These are phyloP conservation scores for Plasmodium sp. DNA, from an alignment of 169 alveolate genomes.

Conservation along the genomic window DNA sequence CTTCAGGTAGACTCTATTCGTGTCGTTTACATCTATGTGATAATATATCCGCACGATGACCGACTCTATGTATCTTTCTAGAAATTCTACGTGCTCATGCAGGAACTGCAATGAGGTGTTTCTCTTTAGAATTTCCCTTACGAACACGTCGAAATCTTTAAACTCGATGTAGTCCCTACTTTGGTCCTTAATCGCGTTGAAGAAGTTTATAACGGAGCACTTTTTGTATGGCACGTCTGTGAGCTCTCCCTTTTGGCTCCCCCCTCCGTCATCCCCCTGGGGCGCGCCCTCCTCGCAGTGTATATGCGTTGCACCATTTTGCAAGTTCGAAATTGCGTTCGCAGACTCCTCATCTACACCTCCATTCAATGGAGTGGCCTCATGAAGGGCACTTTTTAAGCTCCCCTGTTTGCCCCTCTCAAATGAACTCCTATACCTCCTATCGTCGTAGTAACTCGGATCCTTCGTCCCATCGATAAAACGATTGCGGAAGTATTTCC, in stretches of 20 bases:
- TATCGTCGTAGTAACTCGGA: constrained; percentile 67
- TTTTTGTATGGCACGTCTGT: constrained; percentile 40
- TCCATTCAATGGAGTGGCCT: neutral
- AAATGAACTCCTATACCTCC: constrained; percentile 22
- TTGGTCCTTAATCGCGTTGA: constrained; percentile 47
- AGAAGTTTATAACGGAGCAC: constrained; percentile 60
- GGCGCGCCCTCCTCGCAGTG: neutral
- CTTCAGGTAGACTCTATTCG: constrained; percentile 50
- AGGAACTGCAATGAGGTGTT: constrained; percentile 49
- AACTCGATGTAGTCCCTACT: constrained; percentile 31
- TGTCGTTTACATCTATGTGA: constrained; percentile 63
- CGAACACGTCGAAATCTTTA: constrained; percentile 52
- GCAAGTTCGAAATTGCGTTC: neutral
- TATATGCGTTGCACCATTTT: neutral
- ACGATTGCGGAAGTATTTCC: constrained; percentile 37
- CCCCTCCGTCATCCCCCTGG: neutral
- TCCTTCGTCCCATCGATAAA: constrained; percentile 68
- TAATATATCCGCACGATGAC: constrained; percentile 63
- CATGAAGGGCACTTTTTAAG: neutral
- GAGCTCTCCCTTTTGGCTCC: constrained; percentile 12
- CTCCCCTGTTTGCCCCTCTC: neutral
- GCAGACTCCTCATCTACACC: neutral
- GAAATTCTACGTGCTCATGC: constrained; percentile 51
- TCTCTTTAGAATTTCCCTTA: constrained; percentile 62
- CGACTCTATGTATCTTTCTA: constrained; percentile 73